Percentiles rank a stretch among this genome's conserved stretches.
These are phyloP conservation scores for Pseudogymnoascus verrucosus DNA, from an alignment of 2,329 filamentous ascomycete species.

Conservation along the genomic window DNA sequence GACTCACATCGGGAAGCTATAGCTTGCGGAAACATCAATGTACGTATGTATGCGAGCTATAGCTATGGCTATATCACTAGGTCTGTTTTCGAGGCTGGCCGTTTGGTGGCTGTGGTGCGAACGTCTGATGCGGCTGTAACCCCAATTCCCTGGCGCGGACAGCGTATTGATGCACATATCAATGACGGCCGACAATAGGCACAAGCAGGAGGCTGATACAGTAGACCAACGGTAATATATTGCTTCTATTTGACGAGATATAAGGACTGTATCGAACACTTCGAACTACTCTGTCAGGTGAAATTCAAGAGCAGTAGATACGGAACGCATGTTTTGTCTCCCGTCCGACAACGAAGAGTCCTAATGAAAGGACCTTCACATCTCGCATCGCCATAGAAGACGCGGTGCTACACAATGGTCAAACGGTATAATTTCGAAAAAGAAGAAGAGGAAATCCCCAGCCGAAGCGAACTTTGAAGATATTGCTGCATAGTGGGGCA, in stretches of 20 bases:
- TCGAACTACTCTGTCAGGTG: conserved; percentile 11
- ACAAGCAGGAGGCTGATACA: no score
- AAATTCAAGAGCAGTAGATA: conserved; percentile 81
- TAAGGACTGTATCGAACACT: conserved; percentile 10
- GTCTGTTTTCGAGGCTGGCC: not conserved
- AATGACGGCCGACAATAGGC: not conserved
- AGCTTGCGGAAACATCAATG: not conserved
- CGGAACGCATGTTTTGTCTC: conserved; percentile 61
- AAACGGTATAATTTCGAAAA: conserved; percentile 29
- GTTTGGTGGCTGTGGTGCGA: conserved; percentile 12
- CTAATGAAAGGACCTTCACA: conserved; percentile 47
- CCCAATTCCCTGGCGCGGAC: conserved; percentile 10
- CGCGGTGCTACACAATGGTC: conserved; percentile 31
- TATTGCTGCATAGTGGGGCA: conserved; percentile 14
- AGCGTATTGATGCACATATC: not conserved
- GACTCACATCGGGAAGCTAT: not conserved
- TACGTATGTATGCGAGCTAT: no score
- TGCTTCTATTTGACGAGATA: conserved; percentile 4
- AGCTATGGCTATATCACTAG: not conserved
- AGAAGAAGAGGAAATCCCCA: conserved; percentile 24
- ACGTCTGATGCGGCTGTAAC: conserved; percentile 13
- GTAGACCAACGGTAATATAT: not conserved
- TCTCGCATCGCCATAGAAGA: conserved; percentile 28
- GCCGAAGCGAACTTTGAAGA: conserved; percentile 12
- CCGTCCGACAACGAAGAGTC: conserved; percentile 47